A percentile compares a stretch with the other conserved stretches of the same genome.
These are phyloP conservation scores for Rubia yunnanensis DNA, from an alignment of 257 asterid genomes.

Conservation along the genomic window DNA sequence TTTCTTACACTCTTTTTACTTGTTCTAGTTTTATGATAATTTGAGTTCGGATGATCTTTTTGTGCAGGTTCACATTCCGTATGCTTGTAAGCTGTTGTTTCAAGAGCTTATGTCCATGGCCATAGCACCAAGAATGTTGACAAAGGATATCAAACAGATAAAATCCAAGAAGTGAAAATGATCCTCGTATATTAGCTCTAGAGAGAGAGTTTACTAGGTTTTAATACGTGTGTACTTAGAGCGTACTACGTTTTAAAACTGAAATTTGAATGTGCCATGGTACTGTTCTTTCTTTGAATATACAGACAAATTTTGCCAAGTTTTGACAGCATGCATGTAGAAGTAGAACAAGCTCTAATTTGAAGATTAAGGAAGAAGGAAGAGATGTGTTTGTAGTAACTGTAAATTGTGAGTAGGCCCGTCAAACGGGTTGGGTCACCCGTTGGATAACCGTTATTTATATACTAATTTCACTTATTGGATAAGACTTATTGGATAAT, in stretches of 20 bases:
- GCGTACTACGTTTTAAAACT: neutral
- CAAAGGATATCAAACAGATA: conserved; percentile 62
- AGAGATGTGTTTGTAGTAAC: no score
- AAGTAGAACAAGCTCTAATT: no score
- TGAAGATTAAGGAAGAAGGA: no score
- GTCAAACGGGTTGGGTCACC: no score
- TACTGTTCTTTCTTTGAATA: neutral
- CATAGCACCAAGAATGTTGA: conserved; percentile 93
- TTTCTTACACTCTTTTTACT: neutral
- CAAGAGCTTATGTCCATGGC: conserved; percentile 99
- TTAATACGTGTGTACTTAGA: neutral
- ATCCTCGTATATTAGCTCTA: no score
- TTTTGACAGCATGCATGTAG: neutral
- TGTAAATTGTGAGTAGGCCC: no score
- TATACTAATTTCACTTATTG: no score
- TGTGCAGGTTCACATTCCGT: conserved; percentile 80
- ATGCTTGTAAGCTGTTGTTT: conserved; percentile 87
- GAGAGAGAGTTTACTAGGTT: no score
- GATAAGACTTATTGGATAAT: no score
- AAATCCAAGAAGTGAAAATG: conserved; percentile 48
- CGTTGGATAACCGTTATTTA: no score
- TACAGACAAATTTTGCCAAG: neutral
- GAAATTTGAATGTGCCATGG: no score
- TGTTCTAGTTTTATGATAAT: neutral
- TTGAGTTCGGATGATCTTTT: neutral